Evolutionary conservation across 805 yeast genomes (phyloP).

Genomic region (Suhomyces emberorum): DNA sequence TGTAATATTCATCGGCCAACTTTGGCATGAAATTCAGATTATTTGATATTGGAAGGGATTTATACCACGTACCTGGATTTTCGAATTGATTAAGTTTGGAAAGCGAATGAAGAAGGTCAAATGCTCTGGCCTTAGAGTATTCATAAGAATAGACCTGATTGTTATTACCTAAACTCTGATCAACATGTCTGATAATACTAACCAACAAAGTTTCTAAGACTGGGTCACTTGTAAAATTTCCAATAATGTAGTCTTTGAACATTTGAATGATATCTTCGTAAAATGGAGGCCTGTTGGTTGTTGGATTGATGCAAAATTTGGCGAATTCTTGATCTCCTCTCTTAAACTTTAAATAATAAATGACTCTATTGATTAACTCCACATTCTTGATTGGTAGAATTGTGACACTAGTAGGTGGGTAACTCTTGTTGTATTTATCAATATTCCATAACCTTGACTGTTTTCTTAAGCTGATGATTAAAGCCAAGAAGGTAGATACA

Average conservation of each 20-base stretch:
- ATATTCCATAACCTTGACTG: constrained; percentile 46
- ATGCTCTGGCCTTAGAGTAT: constrained; percentile 52
- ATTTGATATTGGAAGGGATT: constrained; percentile 43
- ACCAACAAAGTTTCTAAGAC: constrained; percentile 44
- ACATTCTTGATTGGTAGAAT: constrained; percentile 26
- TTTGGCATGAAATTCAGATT: constrained; percentile 43
- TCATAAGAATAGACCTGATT: constrained; percentile 26
- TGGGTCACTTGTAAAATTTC: constrained; percentile 46
- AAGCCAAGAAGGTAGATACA: constrained; percentile 33
- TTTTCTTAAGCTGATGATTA: constrained; percentile 49
- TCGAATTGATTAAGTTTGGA: constrained; percentile 22
- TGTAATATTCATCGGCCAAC: constrained; percentile 41
- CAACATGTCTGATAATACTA: constrained; percentile 28
- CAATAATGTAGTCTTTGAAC: constrained; percentile 54
- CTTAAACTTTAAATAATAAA: constrained; percentile 19
- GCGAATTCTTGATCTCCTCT: constrained; percentile 20
- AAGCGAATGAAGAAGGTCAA: constrained; percentile 40
- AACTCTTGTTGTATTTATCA: constrained; percentile 23
- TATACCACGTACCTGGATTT: constrained; percentile 55
- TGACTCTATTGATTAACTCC: constrained; percentile 10
- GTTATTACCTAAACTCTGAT: constrained; percentile 7
- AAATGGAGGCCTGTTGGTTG: constrained; percentile 12
- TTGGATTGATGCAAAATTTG: constrained; percentile 13
- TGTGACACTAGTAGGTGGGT: constrained; percentile 32
- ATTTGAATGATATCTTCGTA: constrained; percentile 41